These are phyloP conservation scores for Melastoma malabathricum DNA, from an alignment of 345 rosid species.

Conservation along the genomic window DNA sequence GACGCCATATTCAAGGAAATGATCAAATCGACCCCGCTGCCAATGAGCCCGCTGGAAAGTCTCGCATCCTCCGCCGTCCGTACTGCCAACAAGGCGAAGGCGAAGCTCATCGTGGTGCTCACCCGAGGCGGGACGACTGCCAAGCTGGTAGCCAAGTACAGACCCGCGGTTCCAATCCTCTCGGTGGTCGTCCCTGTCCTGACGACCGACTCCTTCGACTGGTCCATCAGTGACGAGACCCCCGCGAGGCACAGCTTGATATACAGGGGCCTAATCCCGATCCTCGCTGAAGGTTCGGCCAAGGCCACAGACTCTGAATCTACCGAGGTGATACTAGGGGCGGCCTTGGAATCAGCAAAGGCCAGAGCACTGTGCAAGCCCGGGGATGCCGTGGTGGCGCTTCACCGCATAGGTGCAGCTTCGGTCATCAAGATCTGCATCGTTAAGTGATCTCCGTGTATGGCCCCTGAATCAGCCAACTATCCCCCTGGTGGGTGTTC, in stretches of 20 bases:
- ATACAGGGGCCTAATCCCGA: slow-evolving; percentile 11
- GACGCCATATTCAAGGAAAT: slow-evolving; percentile 13
- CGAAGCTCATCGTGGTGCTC: slow-evolving; percentile 12
- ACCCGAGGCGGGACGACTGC: slow-evolving; percentile 15
- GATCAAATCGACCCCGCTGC: slow-evolving; percentile 13
- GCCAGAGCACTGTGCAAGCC: slow-evolving; percentile 7
- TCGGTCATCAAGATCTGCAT: slow-evolving; percentile 14
- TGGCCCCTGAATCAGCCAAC: too few relatives aligned
- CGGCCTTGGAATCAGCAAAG: slow-evolving; percentile 8
- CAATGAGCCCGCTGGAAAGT: slow-evolving; percentile 14
- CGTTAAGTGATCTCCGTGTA: neutral
- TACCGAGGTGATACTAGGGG: slow-evolving; percentile 12
- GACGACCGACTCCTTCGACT: slow-evolving; percentile 14
- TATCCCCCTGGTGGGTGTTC: too few relatives aligned
- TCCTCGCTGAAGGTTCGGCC: slow-evolving; percentile 14
- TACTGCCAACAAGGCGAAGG: slow-evolving; percentile 13
- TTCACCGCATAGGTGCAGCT: slow-evolving; percentile 13
- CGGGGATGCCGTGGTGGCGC: slow-evolving; percentile 12
- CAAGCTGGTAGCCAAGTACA: slow-evolving; percentile 14
- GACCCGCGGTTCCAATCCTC: slow-evolving; percentile 13
- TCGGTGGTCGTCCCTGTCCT: slow-evolving; percentile 13
- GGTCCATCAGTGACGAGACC: slow-evolving; percentile 14
- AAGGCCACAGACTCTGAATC: slow-evolving; percentile 13
- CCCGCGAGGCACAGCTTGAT: slow-evolving; percentile 13
- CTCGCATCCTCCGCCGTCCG: slow-evolving; percentile 14